Base-by-base conservation (phyloP, 495 filamentous ascomycete species). In the Podospora pseudopauciseta region DNA sequence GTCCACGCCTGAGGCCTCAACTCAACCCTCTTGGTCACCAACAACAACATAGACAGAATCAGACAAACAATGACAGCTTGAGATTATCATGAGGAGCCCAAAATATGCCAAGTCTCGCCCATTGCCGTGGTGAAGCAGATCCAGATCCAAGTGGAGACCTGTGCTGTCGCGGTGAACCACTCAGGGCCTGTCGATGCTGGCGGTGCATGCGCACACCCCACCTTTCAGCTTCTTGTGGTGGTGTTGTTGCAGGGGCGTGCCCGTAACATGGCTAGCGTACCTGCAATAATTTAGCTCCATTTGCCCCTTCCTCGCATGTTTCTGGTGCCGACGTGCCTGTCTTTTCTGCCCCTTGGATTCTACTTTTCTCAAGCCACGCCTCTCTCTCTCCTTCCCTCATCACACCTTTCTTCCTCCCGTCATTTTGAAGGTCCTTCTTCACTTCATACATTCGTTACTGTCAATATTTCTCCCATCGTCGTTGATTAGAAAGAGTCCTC, bases 391-490 rank as follows among this genome's bases (percentile, higher is more conserved):
- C 7, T 32, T 32, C 67, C 67, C 71, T 70, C 71, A 73, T 75
- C 73, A 75, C 64, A 62, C 65, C 70, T 62, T 68, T 68, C 69
- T 20, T 20, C 61, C 28, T 18, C 65, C 67, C 72, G 70, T 62
- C 66, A 56, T 71, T 63, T 68, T 71, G 71, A 69, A 63, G 61
- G 32, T 23, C 32, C 60, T 64, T 72, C 74, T 74, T 70, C 23
- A 70, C 76, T 76, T 72, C 23, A 70, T 74, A 65, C 76, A 76
- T 70, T 78, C 76, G 76, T 78, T 78, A 74, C 69, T 69, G 68
- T 69, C 70, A 68, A 73, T 74, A 68, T 71, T 73, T 49, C 55
- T 15, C 30, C 53, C 30, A 27, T 26, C 39, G n/a, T 58, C 23
- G 55, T 58, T 68, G 65, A 30, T 63, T 49, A 54, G 68, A 68